Evolutionary conservation across 345 rosid genomes (phyloP).

Genomic region (Camelina neglecta): DNA sequence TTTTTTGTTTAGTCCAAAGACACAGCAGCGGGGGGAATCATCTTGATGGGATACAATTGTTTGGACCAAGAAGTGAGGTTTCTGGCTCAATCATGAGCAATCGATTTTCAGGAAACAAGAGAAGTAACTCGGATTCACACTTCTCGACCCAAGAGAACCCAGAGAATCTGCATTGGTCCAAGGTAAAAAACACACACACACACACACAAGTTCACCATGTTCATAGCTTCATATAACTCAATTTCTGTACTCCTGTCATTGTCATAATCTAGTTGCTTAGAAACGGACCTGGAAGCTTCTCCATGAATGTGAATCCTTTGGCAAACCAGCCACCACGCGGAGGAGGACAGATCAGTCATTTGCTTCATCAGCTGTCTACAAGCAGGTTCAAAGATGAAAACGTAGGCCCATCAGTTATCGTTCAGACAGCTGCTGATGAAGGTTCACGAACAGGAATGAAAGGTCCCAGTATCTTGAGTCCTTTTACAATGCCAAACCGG

Average conservation of each 20-base stretch:
- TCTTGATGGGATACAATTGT: slow-evolving; percentile 87
- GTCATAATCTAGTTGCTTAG: slow-evolving; percentile 59
- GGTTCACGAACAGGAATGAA: slow-evolving; percentile 98
- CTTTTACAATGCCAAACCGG: slow-evolving; percentile 53
- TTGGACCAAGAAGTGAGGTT: slow-evolving; percentile 68
- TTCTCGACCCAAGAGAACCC: slow-evolving; percentile 67
- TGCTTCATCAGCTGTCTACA: slow-evolving; percentile 62
- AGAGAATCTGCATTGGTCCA: slow-evolving; percentile 80
- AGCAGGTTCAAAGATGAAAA: slow-evolving; percentile 72
- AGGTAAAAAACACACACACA: slow-evolving; percentile 49
- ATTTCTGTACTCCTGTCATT: slow-evolving; percentile 7
- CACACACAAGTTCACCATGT: slow-evolving; percentile 18
- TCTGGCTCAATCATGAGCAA: slow-evolving; percentile 69
- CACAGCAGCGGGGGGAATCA: slow-evolving; percentile 61
- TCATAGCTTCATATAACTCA: slow-evolving; percentile 7
- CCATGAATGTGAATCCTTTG: slow-evolving; percentile 53
- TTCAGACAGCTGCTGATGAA: slow-evolving; percentile 95
- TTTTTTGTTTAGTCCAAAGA: slow-evolving; percentile 52
- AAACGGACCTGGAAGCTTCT: slow-evolving; percentile 55
- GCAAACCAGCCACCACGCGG: slow-evolving; percentile 66
- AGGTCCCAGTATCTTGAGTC: slow-evolving; percentile 67
- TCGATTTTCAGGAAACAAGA: slow-evolving; percentile 69
- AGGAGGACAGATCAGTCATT: slow-evolving; percentile 62
- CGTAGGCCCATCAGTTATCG: slow-evolving; percentile 52
- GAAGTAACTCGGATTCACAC: slow-evolving; percentile 74